Base-by-base conservation (phyloP, 177 flowering plant species). In the Vitis hybrid region DNA sequence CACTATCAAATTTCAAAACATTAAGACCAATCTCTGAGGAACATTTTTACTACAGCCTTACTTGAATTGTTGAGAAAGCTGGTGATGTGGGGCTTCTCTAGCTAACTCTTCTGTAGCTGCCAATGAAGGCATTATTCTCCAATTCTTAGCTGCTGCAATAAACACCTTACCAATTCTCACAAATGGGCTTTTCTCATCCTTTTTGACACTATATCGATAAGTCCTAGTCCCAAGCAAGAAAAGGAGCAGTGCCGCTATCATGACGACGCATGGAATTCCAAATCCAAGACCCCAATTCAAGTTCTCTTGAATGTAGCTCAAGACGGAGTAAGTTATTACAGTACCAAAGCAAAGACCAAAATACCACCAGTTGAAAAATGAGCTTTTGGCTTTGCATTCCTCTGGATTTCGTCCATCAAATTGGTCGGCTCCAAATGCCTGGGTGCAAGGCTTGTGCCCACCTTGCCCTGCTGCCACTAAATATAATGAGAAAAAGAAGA, bases 351-450 rank as follows among this genome's bases (percentile, higher is more conserved):
- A 75, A 2, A 76, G 11, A 15, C 83, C 59, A 72, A 84, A 80
- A 60, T 80, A 81, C 85, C 88, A 85, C 91, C 88, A 87, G 62
- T 87, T 87, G 76, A 87, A 85, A 79, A 85, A 87, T 4, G 91
- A 85, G 78, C 91, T 84, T 75, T 78, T 84, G 6, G 85, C 76
- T 63, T 71, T 81, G 72, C 75, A 52, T 65, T 87, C 88, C 11
- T 73, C 52, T 2, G 84, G 76, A 52, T 85, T 69, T 27, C 48
- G 58, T 5, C 63, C 80, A 60, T 87, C 87, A 19, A 87, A 87
- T 64, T 85, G 88, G 69, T 85, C 87, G 0, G 88, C 88, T 10
- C 88, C 88, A 64, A 85, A 83, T 2, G 85, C 86, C 59, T 83
- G 87, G 24, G 79, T 80, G 51, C 87, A 84, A 13, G 89, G 89